A percentile compares a stretch with the other conserved stretches of the same genome.
These are phyloP conservation scores for Fusarium tupiense DNA, from an alignment of 2,329 filamentous ascomycete genomes.

Conservation along the genomic window DNA sequence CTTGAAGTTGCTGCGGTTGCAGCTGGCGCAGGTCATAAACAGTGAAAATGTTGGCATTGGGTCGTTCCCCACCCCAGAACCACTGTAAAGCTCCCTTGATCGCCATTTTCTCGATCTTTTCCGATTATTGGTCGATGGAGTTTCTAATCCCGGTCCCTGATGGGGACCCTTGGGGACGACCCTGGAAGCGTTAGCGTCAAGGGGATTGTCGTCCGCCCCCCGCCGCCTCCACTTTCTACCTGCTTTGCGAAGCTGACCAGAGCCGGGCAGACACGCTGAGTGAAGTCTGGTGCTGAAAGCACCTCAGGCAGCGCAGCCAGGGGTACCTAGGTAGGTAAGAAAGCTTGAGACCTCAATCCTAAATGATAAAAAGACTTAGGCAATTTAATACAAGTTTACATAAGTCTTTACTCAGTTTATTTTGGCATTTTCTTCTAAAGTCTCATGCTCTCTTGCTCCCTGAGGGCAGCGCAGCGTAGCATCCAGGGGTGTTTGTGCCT, in stretches of 20 bases:
- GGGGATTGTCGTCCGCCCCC: slow-evolving; percentile 36
- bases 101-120: slow-evolving; percentile 43
- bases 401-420: too few relatives aligned
- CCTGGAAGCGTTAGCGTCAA: slow-evolving; percentile 37
- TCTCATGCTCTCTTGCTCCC: too few relatives aligned
- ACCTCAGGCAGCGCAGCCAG: background rate
- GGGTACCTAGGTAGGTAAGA: too few relatives aligned
- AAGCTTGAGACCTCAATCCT: too few relatives aligned
- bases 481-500: slow-evolving; percentile 19
- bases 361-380: too few relatives aligned
- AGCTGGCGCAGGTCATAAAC: slow-evolving; percentile 10
- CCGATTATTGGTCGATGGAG: slow-evolving; percentile 50
- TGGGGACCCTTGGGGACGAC: slow-evolving; percentile 46
- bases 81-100: slow-evolving; percentile 26
- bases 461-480: background rate
- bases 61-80: background rate
- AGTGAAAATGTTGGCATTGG: slow-evolving; percentile 17
- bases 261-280: background rate
- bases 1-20: background rate
- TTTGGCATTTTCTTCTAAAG: too few relatives aligned
- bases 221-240: slow-evolving; percentile 25
- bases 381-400: too few relatives aligned
- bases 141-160: slow-evolving; percentile 40
- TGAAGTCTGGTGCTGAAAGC: background rate
- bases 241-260: slow-evolving; percentile 13